Evolutionary conservation across 768 basidiomycete species (phyloP), one percentile per base, ranked within the genome.

Genomic region (Hydnum rufescens): DNA sequence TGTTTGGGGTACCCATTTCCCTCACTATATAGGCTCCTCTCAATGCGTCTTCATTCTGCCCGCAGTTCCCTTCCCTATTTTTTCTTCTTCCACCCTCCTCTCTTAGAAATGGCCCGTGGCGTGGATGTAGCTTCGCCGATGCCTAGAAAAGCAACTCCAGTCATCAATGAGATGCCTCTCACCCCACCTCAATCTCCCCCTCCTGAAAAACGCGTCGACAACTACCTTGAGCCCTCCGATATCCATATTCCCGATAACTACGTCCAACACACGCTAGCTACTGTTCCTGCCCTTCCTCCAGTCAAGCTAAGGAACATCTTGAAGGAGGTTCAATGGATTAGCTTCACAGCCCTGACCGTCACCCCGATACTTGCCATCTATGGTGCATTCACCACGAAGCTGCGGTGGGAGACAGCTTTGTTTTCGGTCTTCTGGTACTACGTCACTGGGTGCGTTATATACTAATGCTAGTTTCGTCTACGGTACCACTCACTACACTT

Each of bases 281-380:
- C 74, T 31, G 70, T 74, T 54, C 81, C 80, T 61, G 60, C 77
- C 2, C 70, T 80, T 6, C 82, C 83, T 0, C 82, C 82, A 1
- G 67, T 86, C 57, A 68, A 70, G 3, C 76, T 71, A 75, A 62
- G 67, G 28, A 85, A 79, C 60, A 62, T 74, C 52, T 57, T 64
- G 59, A 67, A 67, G 23, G 80, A 86, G 60, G 66, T 88, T 58
- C 78, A 82, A 65, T 92, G 79, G 76, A 71, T 90, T 59, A 80
- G 75, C 59, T 73, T 82, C 61, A 61, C 68, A 57, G 77, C 86
- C 57, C 75, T 93, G 57, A 77, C 75, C 54, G 54, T 83, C 58
- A 80, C 78, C 1, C 93, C 92, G 16, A 5, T 76, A 26, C 61
- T 93, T 52, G 77, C 88, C 55, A 63, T 86, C 62, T 68, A 77